Evolutionary conservation across 805 yeast species (phyloP).

Genomic region (Yarrowia sp.): DNA sequence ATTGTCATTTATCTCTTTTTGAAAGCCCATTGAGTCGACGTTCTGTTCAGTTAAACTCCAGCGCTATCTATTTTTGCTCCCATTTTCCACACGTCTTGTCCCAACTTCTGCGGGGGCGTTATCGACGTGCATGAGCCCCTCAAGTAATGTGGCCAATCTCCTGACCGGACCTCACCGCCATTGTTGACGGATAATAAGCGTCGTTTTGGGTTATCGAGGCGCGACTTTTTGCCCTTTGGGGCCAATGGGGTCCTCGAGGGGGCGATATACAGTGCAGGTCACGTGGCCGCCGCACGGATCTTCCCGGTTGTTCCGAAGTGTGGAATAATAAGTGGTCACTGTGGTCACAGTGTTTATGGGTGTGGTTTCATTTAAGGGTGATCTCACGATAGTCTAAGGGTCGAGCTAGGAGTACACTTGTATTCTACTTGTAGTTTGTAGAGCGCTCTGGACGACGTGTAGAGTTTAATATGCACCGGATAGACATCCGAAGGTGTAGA

Average conservation of each 20-base stretch:
- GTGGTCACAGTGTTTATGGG: too few relatives aligned
- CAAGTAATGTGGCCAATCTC: neutral
- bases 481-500: neutral
- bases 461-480: neutral
- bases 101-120: conserved; percentile 1
- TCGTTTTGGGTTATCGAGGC: neutral
- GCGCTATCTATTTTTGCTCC: conserved; percentile 19
- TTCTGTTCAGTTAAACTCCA: neutral
- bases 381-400: too few relatives aligned
- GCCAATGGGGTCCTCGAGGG: neutral
- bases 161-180: neutral
- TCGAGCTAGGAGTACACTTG: too few relatives aligned
- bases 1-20: too few relatives aligned
- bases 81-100: neutral
- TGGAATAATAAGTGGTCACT: too few relatives aligned
- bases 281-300: neutral
- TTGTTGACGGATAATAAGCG: neutral
- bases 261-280: neutral
- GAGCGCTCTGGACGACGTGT: neutral
- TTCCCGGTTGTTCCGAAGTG: too few relatives aligned
- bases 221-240: neutral
- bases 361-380: too few relatives aligned
- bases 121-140: neutral
- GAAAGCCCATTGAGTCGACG: neutral
- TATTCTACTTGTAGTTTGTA: neutral